These are phyloP conservation scores for Tylopilus balloui DNA, from an alignment of 768 basidiomycete species.

Conservation along the genomic window DNA sequence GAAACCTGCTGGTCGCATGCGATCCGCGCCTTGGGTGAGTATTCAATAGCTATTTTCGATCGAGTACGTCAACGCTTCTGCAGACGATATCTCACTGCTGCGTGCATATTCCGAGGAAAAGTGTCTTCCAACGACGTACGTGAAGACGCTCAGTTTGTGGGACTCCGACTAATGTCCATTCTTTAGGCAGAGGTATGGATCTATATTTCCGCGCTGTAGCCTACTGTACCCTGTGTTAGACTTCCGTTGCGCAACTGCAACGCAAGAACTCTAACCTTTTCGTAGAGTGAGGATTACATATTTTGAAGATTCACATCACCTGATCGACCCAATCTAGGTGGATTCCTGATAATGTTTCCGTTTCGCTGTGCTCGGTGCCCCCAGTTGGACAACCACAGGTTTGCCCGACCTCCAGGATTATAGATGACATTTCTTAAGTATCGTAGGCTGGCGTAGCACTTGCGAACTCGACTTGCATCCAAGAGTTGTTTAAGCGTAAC, in stretches of 20 bases:
- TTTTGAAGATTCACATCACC: neutral
- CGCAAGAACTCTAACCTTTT: conserved; percentile 68
- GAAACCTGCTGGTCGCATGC: conserved; percentile 76
- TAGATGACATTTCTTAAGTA: conserved; percentile 9
- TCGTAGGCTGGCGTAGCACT: conserved; percentile 63
- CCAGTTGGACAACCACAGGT: conserved; percentile 76
- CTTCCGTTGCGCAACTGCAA: conserved; percentile 70
- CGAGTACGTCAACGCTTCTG: neutral
- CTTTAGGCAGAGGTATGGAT: conserved; percentile 49
- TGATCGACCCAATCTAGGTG: conserved; percentile 43
- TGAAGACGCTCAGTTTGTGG: conserved; percentile 5
- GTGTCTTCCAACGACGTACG: conserved; percentile 77
- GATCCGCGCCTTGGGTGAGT: conserved; percentile 71
- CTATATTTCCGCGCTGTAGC: conserved; percentile 1
- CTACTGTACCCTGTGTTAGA: conserved; percentile 36
- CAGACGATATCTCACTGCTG: conserved; percentile 83
- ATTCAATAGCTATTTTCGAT: neutral
- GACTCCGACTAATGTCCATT: neutral
- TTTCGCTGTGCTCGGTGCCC: conserved; percentile 77
- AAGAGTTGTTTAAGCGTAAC: conserved; percentile 80
- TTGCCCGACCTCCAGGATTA: conserved; percentile 14
- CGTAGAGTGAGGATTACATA: conserved; percentile 57
- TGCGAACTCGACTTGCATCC: conserved; percentile 77
- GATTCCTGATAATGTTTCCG: conserved; percentile 89
- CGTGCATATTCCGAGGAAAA: conserved; percentile 82